Evolutionary conservation across 2,329 filamentous ascomycete species (phyloP), one percentile per base, ranked within the genome.

Genomic region (Lachnellula hyalina): DNA sequence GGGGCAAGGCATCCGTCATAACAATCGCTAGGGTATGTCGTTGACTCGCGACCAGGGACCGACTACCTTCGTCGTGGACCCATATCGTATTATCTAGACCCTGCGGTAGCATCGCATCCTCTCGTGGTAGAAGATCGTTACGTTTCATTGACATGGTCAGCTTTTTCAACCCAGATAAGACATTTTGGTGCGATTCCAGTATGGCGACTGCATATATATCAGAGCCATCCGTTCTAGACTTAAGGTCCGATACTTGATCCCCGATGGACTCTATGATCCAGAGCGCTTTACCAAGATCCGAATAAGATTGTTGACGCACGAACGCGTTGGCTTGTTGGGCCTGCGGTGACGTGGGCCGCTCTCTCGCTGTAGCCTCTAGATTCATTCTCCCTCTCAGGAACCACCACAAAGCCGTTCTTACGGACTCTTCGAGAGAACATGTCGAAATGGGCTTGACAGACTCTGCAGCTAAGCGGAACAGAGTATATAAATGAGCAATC

Each of bases 401-500:
- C 92, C 92, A 96, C 92, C 92, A 96, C 0, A 89, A 75, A 3
- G 84, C 85, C 23, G 85, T 86, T 55, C 89, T 81, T 9, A 87
- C 77, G 74, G 92, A 86, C 56, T 90, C 83, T 47, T 79, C 76
- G 0, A 86, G 77, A 0, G 83, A 75, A 49, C 82, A 86, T 32
- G 80, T 77, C 53, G 82, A 77, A 4, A 91, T 68, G 0, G 89
- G 84, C 59, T 82, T 84, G 32, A 86, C 77, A 34, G 85, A 81
- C 69, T 96, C 89, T 0, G 90, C 86, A 54, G 92, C 89, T 44
- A 93, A 72, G 38, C 84, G 79, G 67, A 96, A 95, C 2, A 94
- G 77, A 60, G 87, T 84, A 58, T 83, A 85, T 63, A 94, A 80
- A 67, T 92, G 88, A 19, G 79, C 81, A 3, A 89, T 87, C 25